phyloP scores from a whole-genome alignment of 306 rosid genomes.

The Ormosia emarginata region DNA sequence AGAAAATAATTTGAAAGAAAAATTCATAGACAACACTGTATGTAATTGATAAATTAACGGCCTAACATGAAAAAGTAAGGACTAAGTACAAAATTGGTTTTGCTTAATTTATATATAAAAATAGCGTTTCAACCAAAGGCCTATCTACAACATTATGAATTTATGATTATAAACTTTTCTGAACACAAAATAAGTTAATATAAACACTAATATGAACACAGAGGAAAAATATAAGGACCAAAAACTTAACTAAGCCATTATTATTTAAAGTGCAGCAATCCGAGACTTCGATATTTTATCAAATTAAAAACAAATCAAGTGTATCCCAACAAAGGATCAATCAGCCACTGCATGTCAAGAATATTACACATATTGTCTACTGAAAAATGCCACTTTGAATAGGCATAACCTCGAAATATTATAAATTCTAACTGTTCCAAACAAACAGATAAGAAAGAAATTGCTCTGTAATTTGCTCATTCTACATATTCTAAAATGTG shows the following conservation, averaged over 20 bases:
- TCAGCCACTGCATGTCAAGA: conserved; percentile 13
- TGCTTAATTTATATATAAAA: not conserved
- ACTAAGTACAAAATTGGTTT: not conserved
- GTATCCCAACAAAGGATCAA: conserved; percentile 10
- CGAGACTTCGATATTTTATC: not conserved
- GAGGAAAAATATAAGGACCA: not conserved
- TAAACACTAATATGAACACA: not conserved
- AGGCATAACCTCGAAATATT: conserved; percentile 13
- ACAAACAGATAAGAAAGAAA: not conserved
- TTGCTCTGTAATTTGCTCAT: conserved; percentile 21
- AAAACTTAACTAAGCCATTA: not conserved
- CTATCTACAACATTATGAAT: not conserved
- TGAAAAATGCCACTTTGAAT: conserved; percentile 21
- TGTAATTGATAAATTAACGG: not conserved
- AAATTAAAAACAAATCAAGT: conserved; percentile 1
- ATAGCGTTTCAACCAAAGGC: not conserved
- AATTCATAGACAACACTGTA: no score
- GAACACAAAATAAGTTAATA: not conserved
- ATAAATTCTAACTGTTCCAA: conserved; percentile 20
- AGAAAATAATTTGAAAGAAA: no score
- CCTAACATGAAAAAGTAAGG: not conserved
- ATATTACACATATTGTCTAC: conserved; percentile 14
- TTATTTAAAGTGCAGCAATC: not conserved
- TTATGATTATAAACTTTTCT: no score
- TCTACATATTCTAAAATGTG: conserved; percentile 35